Evolutionary conservation across 2,329 filamentous ascomycete genomes (phyloP).

Genomic region (Drechslerella coelobrocha): DNA sequence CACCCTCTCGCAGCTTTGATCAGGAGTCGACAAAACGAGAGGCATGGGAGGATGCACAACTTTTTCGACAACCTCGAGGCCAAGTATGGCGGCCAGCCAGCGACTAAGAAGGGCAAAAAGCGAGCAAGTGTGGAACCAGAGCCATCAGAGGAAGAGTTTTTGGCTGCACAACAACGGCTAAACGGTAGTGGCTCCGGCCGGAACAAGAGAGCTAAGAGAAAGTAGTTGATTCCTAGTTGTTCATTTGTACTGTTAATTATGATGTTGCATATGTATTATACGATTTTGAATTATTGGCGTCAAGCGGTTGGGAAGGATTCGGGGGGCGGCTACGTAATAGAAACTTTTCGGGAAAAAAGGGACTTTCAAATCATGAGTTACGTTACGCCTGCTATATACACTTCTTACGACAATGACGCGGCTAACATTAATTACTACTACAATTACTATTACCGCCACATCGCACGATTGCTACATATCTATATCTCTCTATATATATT

Average conservation of each 20-base stretch:
- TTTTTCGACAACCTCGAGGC: slow-evolving; percentile 78
- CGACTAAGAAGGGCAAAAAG: slow-evolving; percentile 61
- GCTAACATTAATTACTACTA: too few species aligned
- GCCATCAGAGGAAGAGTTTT: slow-evolving; percentile 55
- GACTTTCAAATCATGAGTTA: slow-evolving; percentile 6
- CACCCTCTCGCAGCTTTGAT: slow-evolving; percentile 73
- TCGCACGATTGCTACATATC: slow-evolving; percentile 8
- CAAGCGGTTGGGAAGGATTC: slow-evolving; percentile 19
- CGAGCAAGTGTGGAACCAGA: slow-evolving; percentile 66
- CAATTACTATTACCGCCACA: too few species aligned
- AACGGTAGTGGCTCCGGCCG: slow-evolving; percentile 22
- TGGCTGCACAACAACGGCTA: slow-evolving; percentile 33
- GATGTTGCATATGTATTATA: slow-evolving; percentile 20
- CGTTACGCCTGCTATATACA: too few species aligned
- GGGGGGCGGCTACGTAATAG: slow-evolving; percentile 17
- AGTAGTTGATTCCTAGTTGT: not conserved
- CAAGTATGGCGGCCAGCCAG: slow-evolving; percentile 68
- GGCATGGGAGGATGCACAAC: slow-evolving; percentile 60
- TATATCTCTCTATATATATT: not conserved
- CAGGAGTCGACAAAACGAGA: slow-evolving; percentile 70
- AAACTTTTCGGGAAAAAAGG: slow-evolving; percentile 4
- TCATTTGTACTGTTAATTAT: slow-evolving; percentile 5
- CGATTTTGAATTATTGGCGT: slow-evolving; percentile 41
- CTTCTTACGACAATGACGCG: too few species aligned
- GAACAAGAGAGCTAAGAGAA: slow-evolving; percentile 39